These are phyloP conservation scores for Coffea eugenioides DNA, from an alignment of 257 asterid species.

Conservation along the genomic window DNA sequence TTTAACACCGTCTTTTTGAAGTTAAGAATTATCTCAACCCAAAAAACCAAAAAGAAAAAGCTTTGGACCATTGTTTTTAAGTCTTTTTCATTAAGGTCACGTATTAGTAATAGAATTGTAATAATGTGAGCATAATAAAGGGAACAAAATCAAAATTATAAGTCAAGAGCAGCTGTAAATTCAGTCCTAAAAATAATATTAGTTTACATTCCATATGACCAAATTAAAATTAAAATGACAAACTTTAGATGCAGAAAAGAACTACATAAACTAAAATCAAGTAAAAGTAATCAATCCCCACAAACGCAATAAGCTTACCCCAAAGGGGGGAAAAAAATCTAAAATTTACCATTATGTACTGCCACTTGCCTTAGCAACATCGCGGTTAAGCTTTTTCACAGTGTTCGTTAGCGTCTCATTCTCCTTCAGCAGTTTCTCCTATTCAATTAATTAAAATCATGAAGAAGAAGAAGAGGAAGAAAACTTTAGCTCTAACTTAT, in stretches of 20 bases:
- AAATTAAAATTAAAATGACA: too few relatives aligned
- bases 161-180: neutral
- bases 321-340: neutral
- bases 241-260: neutral
- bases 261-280: neutral
- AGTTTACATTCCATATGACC: neutral
- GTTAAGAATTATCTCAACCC: neutral
- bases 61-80: neutral
- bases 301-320: neutral
- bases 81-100: neutral
- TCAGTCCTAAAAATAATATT: neutral
- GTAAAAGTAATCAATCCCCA: neutral
- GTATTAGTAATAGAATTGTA: neutral
- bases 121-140: too few relatives aligned
- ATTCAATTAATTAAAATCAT: conserved; percentile 2
- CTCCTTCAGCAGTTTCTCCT: conserved; percentile 42
- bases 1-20: neutral
- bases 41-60: neutral
- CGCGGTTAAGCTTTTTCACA: conserved; percentile 50
- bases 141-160: neutral
- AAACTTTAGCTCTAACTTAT: too few relatives aligned
- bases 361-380: conserved; percentile 37
- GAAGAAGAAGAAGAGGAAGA: too few relatives aligned
- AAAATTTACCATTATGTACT: neutral
- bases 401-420: conserved; percentile 32